A percentile compares a stretch with the other conserved stretches of the same genome.
phyloP scores from a whole-genome alignment of 2,329 filamentous ascomycete species.

The Intubia oerlemansii region DNA sequence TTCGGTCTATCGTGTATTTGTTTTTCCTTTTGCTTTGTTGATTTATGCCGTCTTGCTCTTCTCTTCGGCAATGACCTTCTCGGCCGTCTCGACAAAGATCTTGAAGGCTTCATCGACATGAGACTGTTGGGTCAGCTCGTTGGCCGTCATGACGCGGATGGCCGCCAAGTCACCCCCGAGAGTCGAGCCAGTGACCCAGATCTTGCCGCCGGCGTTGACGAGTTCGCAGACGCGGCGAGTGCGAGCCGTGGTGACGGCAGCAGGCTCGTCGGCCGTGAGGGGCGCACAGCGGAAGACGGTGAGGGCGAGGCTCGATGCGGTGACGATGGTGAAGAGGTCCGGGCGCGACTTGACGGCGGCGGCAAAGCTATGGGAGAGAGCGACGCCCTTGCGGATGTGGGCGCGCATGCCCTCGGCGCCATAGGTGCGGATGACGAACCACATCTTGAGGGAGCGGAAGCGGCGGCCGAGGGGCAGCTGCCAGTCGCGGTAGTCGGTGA shows the following conservation, averaged over 20 bases:
- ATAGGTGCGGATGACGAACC: conserved; percentile 78
- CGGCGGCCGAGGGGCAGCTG: conserved; percentile 80
- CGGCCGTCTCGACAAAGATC: conserved; percentile 42
- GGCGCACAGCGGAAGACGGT: conserved; percentile 48
- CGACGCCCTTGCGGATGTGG: conserved; percentile 50
- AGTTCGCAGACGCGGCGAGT: conserved; percentile 58
- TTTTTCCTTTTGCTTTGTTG: not conserved
- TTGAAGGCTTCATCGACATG: conserved; percentile 56
- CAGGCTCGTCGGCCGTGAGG: conserved; percentile 11
- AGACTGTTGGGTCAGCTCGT: conserved; percentile 45
- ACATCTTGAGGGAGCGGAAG: conserved; percentile 79
- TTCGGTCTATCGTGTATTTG: not conserved
- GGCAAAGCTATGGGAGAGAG: conserved; percentile 49
- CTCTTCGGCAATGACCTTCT: conserved; percentile 23
- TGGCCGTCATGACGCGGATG: conserved; percentile 63
- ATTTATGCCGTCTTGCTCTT: conserved; percentile 1
- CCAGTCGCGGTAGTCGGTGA: conserved; percentile 94
- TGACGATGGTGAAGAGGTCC: conserved; percentile 49
- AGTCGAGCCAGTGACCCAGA: conserved; percentile 64
- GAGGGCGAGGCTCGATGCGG: conserved; percentile 55
- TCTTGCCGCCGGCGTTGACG: conserved; percentile 52
- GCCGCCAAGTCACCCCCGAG: conserved; percentile 47
- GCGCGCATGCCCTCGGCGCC: conserved; percentile 48
- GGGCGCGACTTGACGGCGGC: conserved; percentile 28
- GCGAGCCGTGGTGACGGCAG: conserved; percentile 22